Evolutionary conservation across 257 asterid genomes (phyloP).

Genomic region (Solanum appendiculatum): DNA sequence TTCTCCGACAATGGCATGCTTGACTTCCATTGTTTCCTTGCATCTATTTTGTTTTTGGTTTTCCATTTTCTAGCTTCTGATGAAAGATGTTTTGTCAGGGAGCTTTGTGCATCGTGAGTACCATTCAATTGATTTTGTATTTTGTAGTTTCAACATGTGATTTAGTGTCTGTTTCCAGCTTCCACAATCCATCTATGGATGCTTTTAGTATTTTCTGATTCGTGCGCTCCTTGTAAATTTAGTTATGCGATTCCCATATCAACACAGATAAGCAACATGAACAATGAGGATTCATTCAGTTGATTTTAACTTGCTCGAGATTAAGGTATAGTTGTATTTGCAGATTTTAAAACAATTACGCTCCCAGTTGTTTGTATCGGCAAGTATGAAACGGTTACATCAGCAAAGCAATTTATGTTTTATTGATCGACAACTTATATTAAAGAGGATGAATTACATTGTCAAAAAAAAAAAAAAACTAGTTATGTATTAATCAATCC

Average conservation of each 20-base stretch:
- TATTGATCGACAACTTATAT: no score
- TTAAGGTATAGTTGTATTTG: neutral
- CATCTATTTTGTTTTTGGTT: neutral
- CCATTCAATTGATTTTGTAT: neutral
- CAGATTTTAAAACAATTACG: neutral
- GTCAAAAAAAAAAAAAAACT: no score
- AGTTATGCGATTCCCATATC: neutral
- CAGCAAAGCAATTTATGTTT: no score
- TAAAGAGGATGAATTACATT: no score
- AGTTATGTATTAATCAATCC: no score
- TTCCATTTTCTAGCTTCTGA: neutral
- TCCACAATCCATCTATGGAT: neutral
- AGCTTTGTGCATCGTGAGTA: neutral
- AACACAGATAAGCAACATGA: neutral
- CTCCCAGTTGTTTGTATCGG: neutral
- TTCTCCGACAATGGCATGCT: neutral
- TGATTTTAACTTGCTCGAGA: neutral
- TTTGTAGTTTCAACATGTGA: neutral
- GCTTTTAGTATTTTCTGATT: neutral
- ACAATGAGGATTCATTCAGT: neutral
- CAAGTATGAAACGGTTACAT: no score
- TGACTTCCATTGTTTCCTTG: neutral
- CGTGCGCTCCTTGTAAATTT: neutral
- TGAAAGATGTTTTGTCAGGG: neutral
- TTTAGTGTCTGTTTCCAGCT: neutral